A percentile compares a stretch with the other conserved stretches of the same genome.
phyloP scores from a whole-genome alignment of 352 stramenopile species.

The Aphanomyces astaci region DNA sequence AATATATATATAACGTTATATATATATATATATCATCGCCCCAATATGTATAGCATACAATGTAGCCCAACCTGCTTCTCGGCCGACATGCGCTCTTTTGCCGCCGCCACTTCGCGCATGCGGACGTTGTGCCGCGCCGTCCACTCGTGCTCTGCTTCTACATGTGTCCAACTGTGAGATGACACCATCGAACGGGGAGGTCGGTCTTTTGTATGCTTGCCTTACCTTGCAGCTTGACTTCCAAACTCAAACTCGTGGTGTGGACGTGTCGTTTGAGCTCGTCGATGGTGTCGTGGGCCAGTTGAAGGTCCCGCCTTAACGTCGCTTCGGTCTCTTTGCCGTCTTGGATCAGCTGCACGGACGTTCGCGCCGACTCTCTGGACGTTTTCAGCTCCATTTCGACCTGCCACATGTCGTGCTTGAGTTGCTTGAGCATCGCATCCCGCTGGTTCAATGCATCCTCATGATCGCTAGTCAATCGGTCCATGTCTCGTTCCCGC shows the following conservation, averaged over 20 bases:
- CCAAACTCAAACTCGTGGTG: slow-evolving; percentile 52
- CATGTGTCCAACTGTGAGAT: neutral
- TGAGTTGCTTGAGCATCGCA: slow-evolving; percentile 32
- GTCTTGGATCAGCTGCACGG: neutral
- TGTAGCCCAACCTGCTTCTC: slow-evolving; percentile 37
- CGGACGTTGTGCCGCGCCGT: slow-evolving; percentile 38
- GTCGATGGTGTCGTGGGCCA: slow-evolving; percentile 34
- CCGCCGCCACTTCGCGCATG: slow-evolving; percentile 45
- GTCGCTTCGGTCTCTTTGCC: slow-evolving; percentile 27
- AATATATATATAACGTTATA: no score
- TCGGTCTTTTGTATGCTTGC: neutral
- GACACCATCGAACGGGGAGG: neutral
- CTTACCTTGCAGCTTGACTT: slow-evolving; percentile 42
- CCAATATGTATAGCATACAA: no score
- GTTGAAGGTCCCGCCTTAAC: slow-evolving; percentile 39
- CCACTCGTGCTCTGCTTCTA: slow-evolving; percentile 53
- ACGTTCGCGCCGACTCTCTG: neutral
- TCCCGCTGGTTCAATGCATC: slow-evolving; percentile 53
- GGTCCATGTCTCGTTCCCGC: slow-evolving; percentile 52
- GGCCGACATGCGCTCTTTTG: slow-evolving; percentile 40
- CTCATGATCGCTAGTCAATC: slow-evolving; percentile 38
- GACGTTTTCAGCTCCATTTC: slow-evolving; percentile 16
- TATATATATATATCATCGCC: no score
- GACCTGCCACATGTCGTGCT: slow-evolving; percentile 41
- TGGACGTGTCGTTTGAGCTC: slow-evolving; percentile 55